phyloP scores from a whole-genome alignment of 495 filamentous ascomycete genomes.

The Astrocystis sublimbata region DNA sequence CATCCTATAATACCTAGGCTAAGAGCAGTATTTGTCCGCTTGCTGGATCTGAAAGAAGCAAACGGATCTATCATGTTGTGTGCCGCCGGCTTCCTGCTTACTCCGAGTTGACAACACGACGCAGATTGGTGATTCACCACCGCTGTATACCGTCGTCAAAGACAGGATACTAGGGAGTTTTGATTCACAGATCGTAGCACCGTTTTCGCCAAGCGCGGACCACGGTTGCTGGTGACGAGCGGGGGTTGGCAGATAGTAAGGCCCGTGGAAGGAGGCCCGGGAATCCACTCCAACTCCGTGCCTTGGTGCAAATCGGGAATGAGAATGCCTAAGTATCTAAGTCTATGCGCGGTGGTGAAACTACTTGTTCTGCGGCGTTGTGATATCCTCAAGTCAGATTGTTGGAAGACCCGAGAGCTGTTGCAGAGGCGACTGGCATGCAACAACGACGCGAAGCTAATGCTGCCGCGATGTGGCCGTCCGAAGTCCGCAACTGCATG shows the following conservation, averaged over 20 bases:
- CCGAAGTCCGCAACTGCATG: slow-evolving; percentile 11
- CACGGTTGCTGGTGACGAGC: not conserved
- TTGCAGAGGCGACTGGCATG: slow-evolving; percentile 7
- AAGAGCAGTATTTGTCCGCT: not conserved
- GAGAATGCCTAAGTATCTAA: slow-evolving; percentile 9
- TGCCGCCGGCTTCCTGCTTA: not conserved
- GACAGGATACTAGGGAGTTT: not conserved
- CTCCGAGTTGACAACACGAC: not conserved
- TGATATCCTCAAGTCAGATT: slow-evolving; percentile 9
- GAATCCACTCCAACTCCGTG: slow-evolving; percentile 10
- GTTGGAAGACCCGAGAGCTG: not conserved
- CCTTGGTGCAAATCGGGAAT: slow-evolving; percentile 9
- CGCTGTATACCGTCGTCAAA: slow-evolving; percentile 3
- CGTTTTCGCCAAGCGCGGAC: not conserved
- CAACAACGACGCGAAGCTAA: slow-evolving; percentile 9
- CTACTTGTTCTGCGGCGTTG: slow-evolving; percentile 12
- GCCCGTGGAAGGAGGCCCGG: slow-evolving; percentile 5
- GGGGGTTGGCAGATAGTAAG: slow-evolving; percentile 3
- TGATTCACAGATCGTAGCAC: not conserved
- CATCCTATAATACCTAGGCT: not conserved
- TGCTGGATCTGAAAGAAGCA: not conserved
- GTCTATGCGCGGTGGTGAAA: slow-evolving; percentile 10
- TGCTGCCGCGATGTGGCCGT: slow-evolving; percentile 7
- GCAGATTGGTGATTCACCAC: not conserved
- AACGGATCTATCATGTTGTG: slow-evolving; percentile 3